phyloP scores from a whole-genome alignment of 352 stramenopile species.

The Phytophthora megakarya region DNA sequence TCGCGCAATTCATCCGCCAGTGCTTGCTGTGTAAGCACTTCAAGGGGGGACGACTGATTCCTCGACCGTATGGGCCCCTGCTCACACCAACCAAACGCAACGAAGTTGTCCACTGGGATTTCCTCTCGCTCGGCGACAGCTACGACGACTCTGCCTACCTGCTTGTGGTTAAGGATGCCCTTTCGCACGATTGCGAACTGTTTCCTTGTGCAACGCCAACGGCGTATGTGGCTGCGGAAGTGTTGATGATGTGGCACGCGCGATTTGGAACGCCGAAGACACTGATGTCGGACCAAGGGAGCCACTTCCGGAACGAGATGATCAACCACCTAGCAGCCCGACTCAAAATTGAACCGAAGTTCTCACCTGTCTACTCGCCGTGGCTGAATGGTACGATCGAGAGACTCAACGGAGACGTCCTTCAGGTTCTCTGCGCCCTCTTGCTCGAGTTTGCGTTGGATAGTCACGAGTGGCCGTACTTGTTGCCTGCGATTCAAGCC shows the following conservation, averaged over 20 bases:
- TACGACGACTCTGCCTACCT: constrained; percentile 12
- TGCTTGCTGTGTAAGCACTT: constrained; percentile 4
- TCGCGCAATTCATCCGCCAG: not conserved
- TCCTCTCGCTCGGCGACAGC: constrained; percentile 8
- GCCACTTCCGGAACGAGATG: constrained; percentile 25
- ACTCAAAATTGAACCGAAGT: constrained; percentile 1
- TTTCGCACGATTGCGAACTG: constrained; percentile 22
- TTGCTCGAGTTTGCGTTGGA: constrained; percentile 19
- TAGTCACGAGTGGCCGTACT: constrained; percentile 6
- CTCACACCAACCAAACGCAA: not conserved
- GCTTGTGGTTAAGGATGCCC: constrained; percentile 17
- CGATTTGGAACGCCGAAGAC: constrained; percentile 11
- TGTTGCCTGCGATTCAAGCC: constrained; percentile 17
- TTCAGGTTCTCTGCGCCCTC: constrained; percentile 13
- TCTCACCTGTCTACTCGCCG: constrained; percentile 13
- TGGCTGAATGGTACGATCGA: constrained; percentile 27
- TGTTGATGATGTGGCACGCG: not conserved
- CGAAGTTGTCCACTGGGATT: too few species aligned
- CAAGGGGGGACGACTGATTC: not conserved
- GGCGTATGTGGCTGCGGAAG: constrained; percentile 3
- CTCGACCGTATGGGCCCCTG: not conserved
- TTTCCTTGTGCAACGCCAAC: constrained; percentile 12
- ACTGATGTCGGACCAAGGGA: constrained; percentile 22
- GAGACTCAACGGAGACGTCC: constrained; percentile 22
- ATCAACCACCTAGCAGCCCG: constrained; percentile 10